Evolutionary conservation across 176 grass and related monocot genomes (phyloP), one percentile per base, ranked within the genome.

Genomic region (Carex kokanica): DNA sequence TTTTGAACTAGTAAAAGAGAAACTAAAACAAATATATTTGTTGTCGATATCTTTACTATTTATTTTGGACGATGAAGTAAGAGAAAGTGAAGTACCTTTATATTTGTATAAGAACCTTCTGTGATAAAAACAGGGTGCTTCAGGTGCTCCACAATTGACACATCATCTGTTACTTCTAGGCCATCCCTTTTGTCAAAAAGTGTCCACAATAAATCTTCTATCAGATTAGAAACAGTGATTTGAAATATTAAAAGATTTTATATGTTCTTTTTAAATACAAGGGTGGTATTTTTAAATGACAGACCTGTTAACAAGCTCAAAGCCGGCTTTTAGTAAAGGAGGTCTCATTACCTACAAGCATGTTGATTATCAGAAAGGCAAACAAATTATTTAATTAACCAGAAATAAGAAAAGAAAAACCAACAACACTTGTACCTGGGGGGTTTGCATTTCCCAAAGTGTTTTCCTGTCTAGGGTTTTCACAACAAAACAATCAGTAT

Each of bases 391-490:
- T 23, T 61, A 78, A 57, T 81, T 79, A 82, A 31, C 16, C 60
- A 88, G 24, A 64, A 63, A 70, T 29, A 54, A 63, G 34, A 60
- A 54, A 40, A 83, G 11, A 84, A 51, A 64, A 63, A 49, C 16
- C 17, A 62, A 52, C 6, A 3, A 0, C 27, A 25, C 58, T 23
- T 64, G 25, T 90, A 96, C 97, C 97, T 99, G 97, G 34, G 97
- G 97, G 72, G 97, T 99, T 86, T 99, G 96, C 96, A 99, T 99
- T 88, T 99, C 96, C 96, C 93, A 99, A 24, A 99, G 96, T 34
- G 92, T 95, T 89, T 95, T 95, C 64, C 96, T 91, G 75, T 99
- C 93, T 53, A 99, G 88, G 25, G 96, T 95, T 88, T 95, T 99
- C 36, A 99, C 85, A 1, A 99, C 96, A 79, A 99, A 95, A 68